Conservation (phyloP, 2,329 filamentous ascomycete species). For the Aureobasidium musti region DNA sequence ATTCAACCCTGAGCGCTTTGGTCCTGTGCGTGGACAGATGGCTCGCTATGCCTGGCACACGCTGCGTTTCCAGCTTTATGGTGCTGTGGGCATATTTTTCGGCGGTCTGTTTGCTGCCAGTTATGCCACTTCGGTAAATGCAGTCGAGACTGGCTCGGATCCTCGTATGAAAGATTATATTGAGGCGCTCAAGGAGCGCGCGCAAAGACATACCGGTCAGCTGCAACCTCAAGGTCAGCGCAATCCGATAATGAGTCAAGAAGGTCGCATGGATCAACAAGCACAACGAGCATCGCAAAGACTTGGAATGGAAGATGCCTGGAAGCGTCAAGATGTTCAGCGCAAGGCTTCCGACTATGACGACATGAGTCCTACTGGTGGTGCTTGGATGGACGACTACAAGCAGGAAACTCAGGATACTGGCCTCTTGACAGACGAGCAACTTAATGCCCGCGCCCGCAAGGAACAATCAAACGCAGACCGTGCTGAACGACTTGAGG, state of each 20-base stretch:
- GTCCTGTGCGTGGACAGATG: conserved; percentile 39
- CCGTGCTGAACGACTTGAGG: conserved; percentile 1
- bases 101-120: conserved; percentile 40
- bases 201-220: conserved; percentile 33
- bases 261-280: conserved; percentile 30
- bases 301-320: conserved; percentile 17
- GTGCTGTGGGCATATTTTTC: conserved; percentile 39
- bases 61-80: conserved; percentile 38
- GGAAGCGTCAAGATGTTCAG: conserved; percentile 27
- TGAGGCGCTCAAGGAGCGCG: conserved; percentile 41
- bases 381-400: conserved; percentile 40
- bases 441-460: conserved; percentile 34
- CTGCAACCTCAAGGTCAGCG: conserved; percentile 27
- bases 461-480: conserved; percentile 30
- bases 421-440: conserved; percentile 39
- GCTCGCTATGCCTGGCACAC: conserved; percentile 42
- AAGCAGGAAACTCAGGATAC: conserved; percentile 35
- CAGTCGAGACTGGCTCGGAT: conserved; percentile 44
- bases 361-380: conserved; percentile 47
- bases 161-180: conserved; percentile 46
- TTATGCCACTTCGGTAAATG: conserved; percentile 41
- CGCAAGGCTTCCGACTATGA: conserved; percentile 34
- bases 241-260: conserved; percentile 26
- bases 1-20: conserved; percentile 46
- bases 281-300: conserved; percentile 25